Evolutionary conservation across 441 rosid species (phyloP).

Genomic region (Pelargonium citronellum): DNA sequence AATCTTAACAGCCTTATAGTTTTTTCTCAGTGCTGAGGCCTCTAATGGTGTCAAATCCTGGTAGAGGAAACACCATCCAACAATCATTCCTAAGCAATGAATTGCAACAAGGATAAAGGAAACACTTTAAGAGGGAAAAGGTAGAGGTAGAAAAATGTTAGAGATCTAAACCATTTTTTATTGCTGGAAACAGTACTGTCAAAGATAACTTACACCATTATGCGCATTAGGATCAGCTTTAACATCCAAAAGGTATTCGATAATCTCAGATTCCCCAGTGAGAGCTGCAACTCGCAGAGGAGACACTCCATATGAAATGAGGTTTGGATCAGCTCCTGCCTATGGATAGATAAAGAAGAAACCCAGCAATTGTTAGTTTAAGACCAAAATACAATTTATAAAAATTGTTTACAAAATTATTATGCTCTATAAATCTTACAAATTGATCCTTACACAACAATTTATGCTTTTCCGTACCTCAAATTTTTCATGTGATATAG

Average conservation of each 20-base stretch:
- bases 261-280: neutral
- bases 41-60: conserved; percentile 17
- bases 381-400: too few species aligned
- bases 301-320: neutral
- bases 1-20: conserved; percentile 5
- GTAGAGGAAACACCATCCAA: neutral
- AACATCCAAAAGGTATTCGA: neutral
- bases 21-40: conserved; percentile 7
- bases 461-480: neutral
- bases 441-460: neutral
- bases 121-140: neutral
- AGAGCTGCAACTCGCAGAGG: neutral
- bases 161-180: neutral
- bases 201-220: neutral
- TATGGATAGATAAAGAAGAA: neutral
- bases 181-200: too few species aligned
- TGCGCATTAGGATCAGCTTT: neutral
- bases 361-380: too few species aligned
- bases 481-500: neutral
- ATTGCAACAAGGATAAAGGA: neutral
- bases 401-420: too few species aligned
- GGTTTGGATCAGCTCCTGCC: neutral
- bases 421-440: neutral
- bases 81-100: neutral
- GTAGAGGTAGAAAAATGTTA: neutral